A percentile compares a stretch with the other conserved stretches of the same genome.
Evolutionary conservation across 78 protist species (phyloP).

Genomic region (Thecamonas trahens): DNA sequence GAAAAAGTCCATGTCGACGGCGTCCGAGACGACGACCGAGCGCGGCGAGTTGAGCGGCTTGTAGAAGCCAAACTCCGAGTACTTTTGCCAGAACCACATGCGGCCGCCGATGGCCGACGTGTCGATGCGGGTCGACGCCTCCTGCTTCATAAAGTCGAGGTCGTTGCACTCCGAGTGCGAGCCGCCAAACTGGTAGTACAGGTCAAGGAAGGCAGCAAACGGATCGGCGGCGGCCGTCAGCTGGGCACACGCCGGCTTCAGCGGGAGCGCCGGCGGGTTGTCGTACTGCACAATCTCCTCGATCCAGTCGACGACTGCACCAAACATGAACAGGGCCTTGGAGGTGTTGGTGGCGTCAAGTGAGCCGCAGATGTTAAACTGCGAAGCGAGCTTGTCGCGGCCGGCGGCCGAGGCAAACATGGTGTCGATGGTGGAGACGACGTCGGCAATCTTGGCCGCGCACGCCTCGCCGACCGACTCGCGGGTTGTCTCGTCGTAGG

Average conservation of each 20-base stretch:
- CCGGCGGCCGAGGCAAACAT: conserved; percentile 6
- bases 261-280: conserved; percentile 5
- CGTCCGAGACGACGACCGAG: conserved; percentile 20
- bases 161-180: not conserved
- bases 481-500: conserved; percentile 25
- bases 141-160: conserved; percentile 1
- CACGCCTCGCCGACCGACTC: conserved; percentile 35
- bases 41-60: conserved; percentile 23
- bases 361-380: conserved; percentile 25
- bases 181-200: not conserved
- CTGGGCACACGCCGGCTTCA: not conserved
- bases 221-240: not conserved
- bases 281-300: conserved; percentile 45
- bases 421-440: conserved; percentile 24
- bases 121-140: conserved; percentile 11
- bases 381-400: conserved; percentile 13
- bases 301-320: not conserved
- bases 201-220: not conserved
- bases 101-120: conserved; percentile 32
- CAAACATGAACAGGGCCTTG: not conserved
- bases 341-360: conserved; percentile 1
- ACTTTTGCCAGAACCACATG: conserved; percentile 53
- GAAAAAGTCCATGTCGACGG: conserved; percentile 10
- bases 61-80: conserved; percentile 59
- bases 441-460: conserved; percentile 26